phyloP scores from a whole-genome alignment of 805 yeast genomes.

The Tetrapisispora pingtungensis region DNA sequence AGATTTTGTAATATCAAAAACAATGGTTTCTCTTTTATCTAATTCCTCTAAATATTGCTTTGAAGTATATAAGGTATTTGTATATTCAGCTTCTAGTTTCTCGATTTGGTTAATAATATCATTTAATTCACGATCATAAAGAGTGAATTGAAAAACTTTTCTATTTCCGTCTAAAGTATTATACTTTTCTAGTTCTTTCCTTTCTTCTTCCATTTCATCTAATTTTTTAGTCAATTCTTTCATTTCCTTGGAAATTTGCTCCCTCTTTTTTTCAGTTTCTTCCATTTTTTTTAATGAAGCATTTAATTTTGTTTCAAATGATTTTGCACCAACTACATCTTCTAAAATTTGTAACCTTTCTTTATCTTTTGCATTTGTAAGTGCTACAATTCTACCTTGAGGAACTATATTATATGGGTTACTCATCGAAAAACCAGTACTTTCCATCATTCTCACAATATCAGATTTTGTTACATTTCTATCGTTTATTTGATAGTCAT shows the following conservation, averaged over 20 bases:
- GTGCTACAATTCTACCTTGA: slow-evolving; percentile 80
- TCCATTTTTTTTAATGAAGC: slow-evolving; percentile 76
- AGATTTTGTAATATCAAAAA: slow-evolving; percentile 36
- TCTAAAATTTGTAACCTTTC: slow-evolving; percentile 73
- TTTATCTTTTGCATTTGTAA: slow-evolving; percentile 80
- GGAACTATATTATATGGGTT: slow-evolving; percentile 96
- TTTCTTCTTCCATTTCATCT: slow-evolving; percentile 71
- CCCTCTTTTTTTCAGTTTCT: slow-evolving; percentile 57
- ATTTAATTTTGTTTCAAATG: slow-evolving; percentile 70
- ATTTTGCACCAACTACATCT: slow-evolving; percentile 91
- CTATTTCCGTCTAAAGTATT: slow-evolving; percentile 58
- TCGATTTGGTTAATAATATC: slow-evolving; percentile 54
- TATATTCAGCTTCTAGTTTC: slow-evolving; percentile 47
- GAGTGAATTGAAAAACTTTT: slow-evolving; percentile 61
- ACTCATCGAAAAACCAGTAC: slow-evolving; percentile 83
- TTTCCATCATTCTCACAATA: slow-evolving; percentile 70
- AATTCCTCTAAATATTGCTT: slow-evolving; percentile 45
- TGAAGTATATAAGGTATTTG: slow-evolving; percentile 40
- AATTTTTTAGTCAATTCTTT: slow-evolving; percentile 60
- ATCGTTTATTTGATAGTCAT: slow-evolving; percentile 78
- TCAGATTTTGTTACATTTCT: slow-evolving; percentile 72
- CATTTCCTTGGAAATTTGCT: slow-evolving; percentile 65
- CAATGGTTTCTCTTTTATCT: slow-evolving; percentile 48
- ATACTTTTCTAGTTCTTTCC: slow-evolving; percentile 58
- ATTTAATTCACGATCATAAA: slow-evolving; percentile 66